Evolutionary conservation across 2,329 filamentous ascomycete genomes (phyloP).

Genomic region (Aspergillus piperis): DNA sequence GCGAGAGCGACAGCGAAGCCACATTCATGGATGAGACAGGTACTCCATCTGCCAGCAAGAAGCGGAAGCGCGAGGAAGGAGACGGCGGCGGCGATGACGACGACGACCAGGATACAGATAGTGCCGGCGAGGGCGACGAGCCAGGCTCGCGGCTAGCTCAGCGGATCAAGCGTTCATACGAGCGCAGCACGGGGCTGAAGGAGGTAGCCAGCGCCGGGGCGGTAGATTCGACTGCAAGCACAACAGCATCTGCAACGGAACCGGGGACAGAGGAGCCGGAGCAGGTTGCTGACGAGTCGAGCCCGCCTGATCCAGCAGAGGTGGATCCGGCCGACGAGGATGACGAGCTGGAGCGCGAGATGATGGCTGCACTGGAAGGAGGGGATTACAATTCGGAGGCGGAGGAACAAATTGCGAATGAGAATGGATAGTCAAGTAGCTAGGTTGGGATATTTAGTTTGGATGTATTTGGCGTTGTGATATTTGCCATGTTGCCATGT

Average conservation of each 20-base stretch:
- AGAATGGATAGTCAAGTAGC: slow-evolving; percentile 26
- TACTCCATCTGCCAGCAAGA: slow-evolving; percentile 26
- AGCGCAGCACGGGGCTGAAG: slow-evolving; percentile 42
- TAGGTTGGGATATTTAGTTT: background rate
- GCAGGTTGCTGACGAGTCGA: slow-evolving; percentile 19
- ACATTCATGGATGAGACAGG: slow-evolving; percentile 24
- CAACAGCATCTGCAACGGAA: slow-evolving; percentile 23
- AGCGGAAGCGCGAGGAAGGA: slow-evolving; percentile 39
- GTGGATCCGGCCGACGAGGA: slow-evolving; percentile 45
- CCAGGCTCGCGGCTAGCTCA: slow-evolving; percentile 40
- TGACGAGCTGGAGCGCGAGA: slow-evolving; percentile 54
- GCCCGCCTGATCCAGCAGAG: too few species aligned
- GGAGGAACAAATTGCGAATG: slow-evolving; percentile 37
- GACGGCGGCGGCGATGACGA: slow-evolving; percentile 24
- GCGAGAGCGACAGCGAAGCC: slow-evolving; percentile 53
- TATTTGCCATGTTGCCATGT: background rate
- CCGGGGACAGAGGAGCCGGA: slow-evolving; percentile 26
- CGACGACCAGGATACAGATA: slow-evolving; percentile 38
- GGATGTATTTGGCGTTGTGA: slow-evolving; percentile 1
- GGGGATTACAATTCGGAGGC: slow-evolving; percentile 36
- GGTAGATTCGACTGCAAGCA: background rate
- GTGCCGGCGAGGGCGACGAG: slow-evolving; percentile 40
- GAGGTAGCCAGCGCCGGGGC: slow-evolving; percentile 36
- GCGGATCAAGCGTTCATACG: slow-evolving; percentile 45
- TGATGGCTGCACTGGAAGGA: slow-evolving; percentile 61